Evolutionary conservation across 2,329 filamentous ascomycete genomes (phyloP), one percentile per base, ranked within the genome.

Genomic region (Cladosporium sphaerospermum): DNA sequence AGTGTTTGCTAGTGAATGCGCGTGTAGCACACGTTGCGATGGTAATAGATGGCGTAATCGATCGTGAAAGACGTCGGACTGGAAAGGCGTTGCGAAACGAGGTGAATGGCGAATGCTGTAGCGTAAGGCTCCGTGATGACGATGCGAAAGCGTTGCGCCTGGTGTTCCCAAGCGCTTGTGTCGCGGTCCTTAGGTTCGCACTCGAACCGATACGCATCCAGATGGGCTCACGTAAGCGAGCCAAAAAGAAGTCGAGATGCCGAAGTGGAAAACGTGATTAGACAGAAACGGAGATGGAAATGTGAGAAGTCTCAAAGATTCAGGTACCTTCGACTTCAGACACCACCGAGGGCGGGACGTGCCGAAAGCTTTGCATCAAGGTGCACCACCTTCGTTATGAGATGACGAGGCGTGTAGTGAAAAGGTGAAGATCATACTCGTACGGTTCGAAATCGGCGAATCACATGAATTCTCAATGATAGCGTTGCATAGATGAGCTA

Each of bases 181-280:
- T 28, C 32, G 51, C 52, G 50, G 49, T 56, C 52, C 47, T 58
- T 53, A 55, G 39, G 31, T 53, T 45, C 6, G 40, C 41, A 16
- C 34, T 40, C 36, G 46, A 48, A 45, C 56, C 55, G 52, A 54
- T 40, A 45, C 51, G 54, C 56, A 58, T 58, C 41, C 55, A 57
- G 56, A 49, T 49, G 41, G 41, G 56, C 54, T 51, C 56, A 52
- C 43, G 9, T 11, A 18, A 43, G 37, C 9, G 48, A 51, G 48
- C 48, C 48, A 18, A 23, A 44, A 8, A 32, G 18, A 10, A 32
- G 32, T 11, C 11, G 47, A 34, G 39, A 42, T 31, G 33, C 32
- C n/a, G 18, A 16, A 51, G 44, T 40, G 16, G 42, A 14, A 23
- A n/a, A 39, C 13, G 13, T 14, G 13, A 14, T 14, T 9, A 39